Conservation (phyloP, 768 basidiomycete genomes). For the Lactarius tabidus region DNA sequence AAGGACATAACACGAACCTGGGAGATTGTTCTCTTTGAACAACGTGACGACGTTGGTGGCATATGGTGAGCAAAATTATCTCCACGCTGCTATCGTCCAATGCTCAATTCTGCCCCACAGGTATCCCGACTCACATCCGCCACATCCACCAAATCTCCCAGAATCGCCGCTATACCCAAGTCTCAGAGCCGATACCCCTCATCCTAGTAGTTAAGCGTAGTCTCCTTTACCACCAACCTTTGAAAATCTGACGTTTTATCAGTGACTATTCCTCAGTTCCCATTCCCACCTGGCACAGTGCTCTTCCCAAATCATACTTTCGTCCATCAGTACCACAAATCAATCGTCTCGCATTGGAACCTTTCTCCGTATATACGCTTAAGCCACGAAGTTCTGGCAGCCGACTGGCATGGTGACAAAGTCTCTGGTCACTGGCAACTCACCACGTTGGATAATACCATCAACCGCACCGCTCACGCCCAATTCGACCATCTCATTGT, state of each 20-base stretch:
- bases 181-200: constrained; percentile 52
- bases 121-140: constrained; percentile 34
- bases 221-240: not conserved
- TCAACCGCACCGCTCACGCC: constrained; percentile 28
- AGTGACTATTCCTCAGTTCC: constrained; percentile 53
- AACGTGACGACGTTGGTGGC: constrained; percentile 47
- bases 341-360: constrained; percentile 39
- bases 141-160: constrained; percentile 45
- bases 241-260: not conserved
- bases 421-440: constrained; percentile 45
- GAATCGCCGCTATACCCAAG: constrained; percentile 53
- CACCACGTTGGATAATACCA: constrained; percentile 28
- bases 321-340: constrained; percentile 44
- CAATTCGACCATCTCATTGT: constrained; percentile 55
- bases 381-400: constrained; percentile 41
- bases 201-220: constrained; percentile 38
- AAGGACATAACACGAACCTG: constrained; percentile 36
- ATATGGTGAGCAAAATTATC: constrained; percentile 42
- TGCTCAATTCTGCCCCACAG: constrained; percentile 23
- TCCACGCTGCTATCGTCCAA: not conserved
- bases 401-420: constrained; percentile 42
- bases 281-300: constrained; percentile 47
- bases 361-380: constrained; percentile 40
- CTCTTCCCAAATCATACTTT: constrained; percentile 47
- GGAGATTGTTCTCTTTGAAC: constrained; percentile 52